Conservation (phyloP, 306 rosid species). For the Acacia acuminata region DNA sequence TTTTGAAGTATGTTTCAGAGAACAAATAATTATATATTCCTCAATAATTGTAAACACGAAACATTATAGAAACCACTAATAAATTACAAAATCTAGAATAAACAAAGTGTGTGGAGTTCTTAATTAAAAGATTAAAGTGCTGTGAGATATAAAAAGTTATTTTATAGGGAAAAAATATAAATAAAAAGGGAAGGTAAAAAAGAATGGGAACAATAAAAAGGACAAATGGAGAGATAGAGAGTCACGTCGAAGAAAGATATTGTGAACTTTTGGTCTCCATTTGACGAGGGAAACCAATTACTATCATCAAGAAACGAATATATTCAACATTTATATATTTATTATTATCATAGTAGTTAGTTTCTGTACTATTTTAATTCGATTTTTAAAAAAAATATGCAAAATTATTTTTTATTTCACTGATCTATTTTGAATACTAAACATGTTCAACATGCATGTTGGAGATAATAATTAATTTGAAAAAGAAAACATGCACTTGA, state of each 20-base stretch:
- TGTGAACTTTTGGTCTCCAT: background rate
- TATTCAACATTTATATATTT: background rate
- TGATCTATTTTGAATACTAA: background rate
- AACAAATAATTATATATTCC: background rate
- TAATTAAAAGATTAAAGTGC: background rate
- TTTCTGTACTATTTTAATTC: background rate
- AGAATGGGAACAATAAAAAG: background rate
- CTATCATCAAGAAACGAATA: background rate
- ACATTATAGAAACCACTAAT: background rate
- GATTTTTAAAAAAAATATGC: background rate
- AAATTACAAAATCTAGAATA: background rate
- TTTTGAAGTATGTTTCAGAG: background rate
- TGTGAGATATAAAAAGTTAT: background rate
- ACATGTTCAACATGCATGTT: too few relatives aligned
- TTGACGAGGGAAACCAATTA: background rate
- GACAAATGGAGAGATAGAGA: conserved; percentile 29
- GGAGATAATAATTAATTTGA: too few relatives aligned
- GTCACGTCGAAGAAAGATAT: conserved; percentile 17
- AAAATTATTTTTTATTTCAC: background rate
- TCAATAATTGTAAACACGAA: background rate
- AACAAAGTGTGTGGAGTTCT: background rate
- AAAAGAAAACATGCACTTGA: too few relatives aligned
- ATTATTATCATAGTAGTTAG: background rate
- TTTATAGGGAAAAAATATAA: background rate
- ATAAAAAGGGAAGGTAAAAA: background rate